Evolutionary conservation across 345 rosid genomes (phyloP).

Genomic region (Passiflora organensis): DNA sequence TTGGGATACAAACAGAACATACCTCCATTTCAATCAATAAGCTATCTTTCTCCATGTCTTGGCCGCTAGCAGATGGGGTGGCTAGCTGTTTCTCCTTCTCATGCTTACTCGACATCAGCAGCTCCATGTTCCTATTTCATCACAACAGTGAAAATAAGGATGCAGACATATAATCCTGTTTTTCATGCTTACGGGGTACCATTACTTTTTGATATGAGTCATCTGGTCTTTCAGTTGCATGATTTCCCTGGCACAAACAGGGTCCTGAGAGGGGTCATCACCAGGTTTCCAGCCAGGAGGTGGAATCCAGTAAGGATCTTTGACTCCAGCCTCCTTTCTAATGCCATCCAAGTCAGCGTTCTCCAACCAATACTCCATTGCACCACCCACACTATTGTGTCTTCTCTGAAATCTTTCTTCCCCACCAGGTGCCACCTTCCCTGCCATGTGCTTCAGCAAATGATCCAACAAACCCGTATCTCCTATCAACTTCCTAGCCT

Average conservation of each 20-base stretch:
- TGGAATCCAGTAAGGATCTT: slow-evolving; percentile 94
- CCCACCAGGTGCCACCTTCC: slow-evolving; percentile 88
- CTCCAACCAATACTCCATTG: slow-evolving; percentile 97
- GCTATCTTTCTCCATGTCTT: slow-evolving; percentile 33
- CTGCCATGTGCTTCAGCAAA: slow-evolving; percentile 94
- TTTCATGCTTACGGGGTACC: no score
- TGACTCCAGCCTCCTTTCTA: slow-evolving; percentile 76
- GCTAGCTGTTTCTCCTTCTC: slow-evolving; percentile 44
- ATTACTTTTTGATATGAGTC: slow-evolving; percentile 43
- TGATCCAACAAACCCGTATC: slow-evolving; percentile 95
- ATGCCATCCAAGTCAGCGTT: slow-evolving; percentile 58
- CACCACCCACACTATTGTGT: slow-evolving; percentile 80
- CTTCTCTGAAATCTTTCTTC: slow-evolving; percentile 76
- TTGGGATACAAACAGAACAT: no score
- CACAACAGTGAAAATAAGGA: background rate
- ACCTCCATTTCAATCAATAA: slow-evolving; percentile 52
- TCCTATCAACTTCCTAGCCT: slow-evolving; percentile 85
- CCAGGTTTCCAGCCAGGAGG: slow-evolving; percentile 93
- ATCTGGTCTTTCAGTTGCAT: slow-evolving; percentile 47
- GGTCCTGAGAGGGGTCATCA: slow-evolving; percentile 76
- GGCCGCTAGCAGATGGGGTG: slow-evolving; percentile 32
- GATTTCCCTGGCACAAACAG: slow-evolving; percentile 65
- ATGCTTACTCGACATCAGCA: slow-evolving; percentile 37
- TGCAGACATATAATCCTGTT: no score
- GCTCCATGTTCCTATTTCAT: slow-evolving; percentile 39